A percentile compares a stretch with the other conserved stretches of the same genome.
Evolutionary conservation across 1,284 basidiomycete species (phyloP).

Genomic region (Earliella scabrosa): DNA sequence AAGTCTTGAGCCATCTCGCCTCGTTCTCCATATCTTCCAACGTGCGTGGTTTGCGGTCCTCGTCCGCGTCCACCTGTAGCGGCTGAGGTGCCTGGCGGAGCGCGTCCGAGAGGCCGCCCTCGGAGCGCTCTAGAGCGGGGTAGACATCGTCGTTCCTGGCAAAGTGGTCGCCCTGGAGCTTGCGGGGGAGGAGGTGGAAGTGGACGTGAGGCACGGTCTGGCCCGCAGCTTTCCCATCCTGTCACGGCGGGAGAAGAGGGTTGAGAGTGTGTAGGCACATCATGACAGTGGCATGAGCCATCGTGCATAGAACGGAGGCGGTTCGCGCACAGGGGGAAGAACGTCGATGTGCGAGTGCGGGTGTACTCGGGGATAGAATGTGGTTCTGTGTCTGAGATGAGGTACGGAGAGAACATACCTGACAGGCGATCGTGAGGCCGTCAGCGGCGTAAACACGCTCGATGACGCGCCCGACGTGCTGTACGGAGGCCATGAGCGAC

Average conservation of each 20-base stretch:
- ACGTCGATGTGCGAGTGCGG: too few relatives aligned
- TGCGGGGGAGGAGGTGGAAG: slow-evolving; percentile 86
- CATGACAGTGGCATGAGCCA: neutral
- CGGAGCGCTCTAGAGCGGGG: slow-evolving; percentile 72
- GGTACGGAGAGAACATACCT: too few relatives aligned
- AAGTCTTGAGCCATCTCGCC: slow-evolving; percentile 38
- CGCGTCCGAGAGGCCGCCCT: slow-evolving; percentile 51
- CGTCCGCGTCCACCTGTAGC: slow-evolving; percentile 68
- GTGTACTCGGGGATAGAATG: too few relatives aligned
- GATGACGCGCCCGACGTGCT: slow-evolving; percentile 69
- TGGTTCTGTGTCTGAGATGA: too few relatives aligned
- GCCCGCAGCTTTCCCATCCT: slow-evolving; percentile 88
- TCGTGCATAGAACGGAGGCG: too few relatives aligned
- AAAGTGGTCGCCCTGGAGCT: slow-evolving; percentile 69
- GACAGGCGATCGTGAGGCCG: slow-evolving; percentile 81
- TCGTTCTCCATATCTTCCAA: slow-evolving; percentile 43
- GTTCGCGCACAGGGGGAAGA: neutral
- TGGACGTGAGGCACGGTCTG: slow-evolving; percentile 92
- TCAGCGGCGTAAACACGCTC: slow-evolving; percentile 77
- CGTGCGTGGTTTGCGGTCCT: slow-evolving; percentile 66
- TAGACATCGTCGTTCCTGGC: slow-evolving; percentile 80
- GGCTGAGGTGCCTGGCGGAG: slow-evolving; percentile 31
- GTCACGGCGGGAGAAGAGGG: too few relatives aligned
- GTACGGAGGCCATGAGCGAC: slow-evolving; percentile 80
- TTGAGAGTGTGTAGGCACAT: too few relatives aligned